Percentiles rank a stretch among this genome's conserved stretches.
Conservation (phyloP, 2,329 filamentous ascomycete species). For the Cladosporium sp. region DNA sequence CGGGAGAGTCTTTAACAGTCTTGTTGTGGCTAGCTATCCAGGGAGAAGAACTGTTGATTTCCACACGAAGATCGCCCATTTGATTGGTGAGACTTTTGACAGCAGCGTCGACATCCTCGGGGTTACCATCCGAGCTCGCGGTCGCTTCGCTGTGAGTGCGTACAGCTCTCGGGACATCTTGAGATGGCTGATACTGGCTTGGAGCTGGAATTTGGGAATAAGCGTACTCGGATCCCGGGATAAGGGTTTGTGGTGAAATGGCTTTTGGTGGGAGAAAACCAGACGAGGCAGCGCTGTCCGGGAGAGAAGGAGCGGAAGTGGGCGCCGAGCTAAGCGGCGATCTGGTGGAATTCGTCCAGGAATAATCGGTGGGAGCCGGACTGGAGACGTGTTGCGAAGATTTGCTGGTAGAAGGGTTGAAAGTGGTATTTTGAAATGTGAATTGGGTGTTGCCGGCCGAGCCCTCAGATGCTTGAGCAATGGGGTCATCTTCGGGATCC, state of each 20-base stretch:
- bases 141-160: conserved; percentile 25
- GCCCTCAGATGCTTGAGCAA: conserved; percentile 17
- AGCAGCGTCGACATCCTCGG: conserved; percentile 29
- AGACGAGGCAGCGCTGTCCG: conserved; percentile 15
- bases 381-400: conserved; percentile 5
- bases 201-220: not conserved
- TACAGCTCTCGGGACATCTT: conserved; percentile 17
- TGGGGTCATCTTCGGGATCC: conserved; percentile 59
- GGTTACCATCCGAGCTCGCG: conserved; percentile 26
- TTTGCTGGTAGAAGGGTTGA: conserved; percentile 13
- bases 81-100: conserved; percentile 48
- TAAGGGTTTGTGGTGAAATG: conserved; percentile 20
- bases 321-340: conserved; percentile 14
- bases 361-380: conserved; percentile 11
- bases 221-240: conserved; percentile 3
- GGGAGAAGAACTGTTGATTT: conserved; percentile 79
- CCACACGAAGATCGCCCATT: conserved; percentile 79
- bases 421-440: conserved; percentile 26
- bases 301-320: conserved; percentile 16
- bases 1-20: conserved; percentile 54
- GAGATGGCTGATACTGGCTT: conserved; percentile 18
- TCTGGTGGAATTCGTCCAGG: conserved; percentile 8
- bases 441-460: conserved; percentile 24
- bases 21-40: conserved; percentile 69
- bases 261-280: conserved; percentile 20